Conservation (phyloP, 208 protist genomes). For the Porcisia deanei region DNA sequence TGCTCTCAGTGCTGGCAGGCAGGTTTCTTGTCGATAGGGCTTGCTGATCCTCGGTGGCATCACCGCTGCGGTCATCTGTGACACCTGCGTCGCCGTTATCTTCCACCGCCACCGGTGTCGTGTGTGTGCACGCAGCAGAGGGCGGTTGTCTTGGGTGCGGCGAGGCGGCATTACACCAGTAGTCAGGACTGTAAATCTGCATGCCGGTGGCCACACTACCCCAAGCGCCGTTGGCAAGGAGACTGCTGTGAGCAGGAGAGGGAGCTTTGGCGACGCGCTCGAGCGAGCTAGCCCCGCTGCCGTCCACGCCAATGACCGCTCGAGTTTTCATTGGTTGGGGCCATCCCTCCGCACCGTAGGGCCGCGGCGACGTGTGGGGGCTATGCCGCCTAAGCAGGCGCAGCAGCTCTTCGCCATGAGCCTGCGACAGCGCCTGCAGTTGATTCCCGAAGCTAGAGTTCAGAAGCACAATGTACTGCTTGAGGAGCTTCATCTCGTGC, state of each 20-base stretch:
- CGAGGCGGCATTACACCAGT: conserved; percentile 30
- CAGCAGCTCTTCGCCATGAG: conserved; percentile 25
- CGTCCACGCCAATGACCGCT: conserved; percentile 7
- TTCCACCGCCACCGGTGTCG: background rate
- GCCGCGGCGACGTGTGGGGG: conserved; percentile 21
- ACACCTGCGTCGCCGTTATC: background rate
- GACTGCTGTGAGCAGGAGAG: background rate
- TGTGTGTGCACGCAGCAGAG: background rate
- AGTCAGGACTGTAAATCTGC: conserved; percentile 15
- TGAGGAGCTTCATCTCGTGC: conserved; percentile 39
- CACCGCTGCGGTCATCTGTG: background rate
- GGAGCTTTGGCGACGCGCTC: background rate
- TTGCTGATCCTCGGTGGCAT: background rate
- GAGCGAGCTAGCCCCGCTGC: background rate
- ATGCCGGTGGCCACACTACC: background rate
- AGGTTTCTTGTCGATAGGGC: background rate
- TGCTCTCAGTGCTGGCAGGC: background rate
- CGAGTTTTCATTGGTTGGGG: conserved; percentile 20
- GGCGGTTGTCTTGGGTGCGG: conserved; percentile 17
- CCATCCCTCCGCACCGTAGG: conserved; percentile 17
- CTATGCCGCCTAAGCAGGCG: conserved; percentile 3
- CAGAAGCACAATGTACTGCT: conserved; percentile 44
- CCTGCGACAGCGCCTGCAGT: conserved; percentile 27
- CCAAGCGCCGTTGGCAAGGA: background rate
- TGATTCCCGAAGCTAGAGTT: conserved; percentile 37